A percentile compares a stretch with the other conserved stretches of the same genome.
Evolutionary conservation across 768 basidiomycete genomes (phyloP).

Genomic region (Kondoa subrosea): DNA sequence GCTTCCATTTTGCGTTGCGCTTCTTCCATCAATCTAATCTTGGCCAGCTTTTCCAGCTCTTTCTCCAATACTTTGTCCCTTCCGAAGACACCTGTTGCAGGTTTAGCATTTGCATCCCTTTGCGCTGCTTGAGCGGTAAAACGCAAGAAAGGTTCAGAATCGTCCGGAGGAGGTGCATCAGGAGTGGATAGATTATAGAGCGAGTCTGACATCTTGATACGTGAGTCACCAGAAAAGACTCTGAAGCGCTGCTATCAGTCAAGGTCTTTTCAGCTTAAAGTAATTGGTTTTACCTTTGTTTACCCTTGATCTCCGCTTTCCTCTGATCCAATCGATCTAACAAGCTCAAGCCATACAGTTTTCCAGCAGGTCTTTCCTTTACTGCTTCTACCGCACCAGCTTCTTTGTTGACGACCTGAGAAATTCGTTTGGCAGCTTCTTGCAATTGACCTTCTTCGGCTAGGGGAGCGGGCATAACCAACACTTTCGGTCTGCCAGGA

Average conservation of each 20-base stretch:
- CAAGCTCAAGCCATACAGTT: constrained; percentile 1
- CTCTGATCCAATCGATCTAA: neutral
- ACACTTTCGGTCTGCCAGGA: neutral
- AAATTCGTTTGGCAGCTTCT: constrained; percentile 2
- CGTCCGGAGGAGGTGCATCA: neutral
- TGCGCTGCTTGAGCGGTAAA: neutral
- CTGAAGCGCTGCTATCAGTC: neutral
- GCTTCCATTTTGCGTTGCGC: neutral
- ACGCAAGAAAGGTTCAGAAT: neutral
- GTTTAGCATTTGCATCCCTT: neutral
- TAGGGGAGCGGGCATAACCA: neutral
- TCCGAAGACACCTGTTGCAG: neutral
- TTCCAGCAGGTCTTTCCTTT: constrained; percentile 1
- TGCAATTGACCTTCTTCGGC: neutral
- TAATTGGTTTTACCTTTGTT: neutral
- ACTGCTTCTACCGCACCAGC: neutral
- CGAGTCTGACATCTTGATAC: constrained; percentile 6
- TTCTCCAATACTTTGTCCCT: neutral
- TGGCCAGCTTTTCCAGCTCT: constrained; percentile 5
- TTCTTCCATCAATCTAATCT: neutral
- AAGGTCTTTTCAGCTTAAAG: neutral
- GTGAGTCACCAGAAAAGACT: neutral
- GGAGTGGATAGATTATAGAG: neutral
- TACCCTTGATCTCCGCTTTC: neutral
- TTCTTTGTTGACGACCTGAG: neutral